Conservation (phyloP, 306 rosid species). For the Amphicarpaea edgeworthii region DNA sequence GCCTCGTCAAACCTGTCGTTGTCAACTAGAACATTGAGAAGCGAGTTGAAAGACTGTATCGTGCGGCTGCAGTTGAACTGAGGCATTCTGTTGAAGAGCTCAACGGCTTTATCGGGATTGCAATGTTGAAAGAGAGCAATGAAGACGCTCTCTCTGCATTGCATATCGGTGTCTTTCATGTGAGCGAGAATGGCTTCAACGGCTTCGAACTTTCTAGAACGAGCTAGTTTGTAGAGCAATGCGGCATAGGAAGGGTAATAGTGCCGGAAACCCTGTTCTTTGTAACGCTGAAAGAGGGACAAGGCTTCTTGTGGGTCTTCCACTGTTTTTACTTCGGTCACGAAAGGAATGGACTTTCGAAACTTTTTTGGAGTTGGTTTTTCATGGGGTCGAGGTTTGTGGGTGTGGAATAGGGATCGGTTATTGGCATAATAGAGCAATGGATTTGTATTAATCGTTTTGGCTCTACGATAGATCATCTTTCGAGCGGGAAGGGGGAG, state of each 20-base stretch:
- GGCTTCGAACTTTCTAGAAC: conserved; percentile 65
- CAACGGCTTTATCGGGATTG: conserved; percentile 64
- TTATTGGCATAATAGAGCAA: conserved; percentile 35
- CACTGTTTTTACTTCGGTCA: conserved; percentile 60
- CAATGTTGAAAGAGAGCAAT: conserved; percentile 79
- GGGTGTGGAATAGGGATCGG: background rate
- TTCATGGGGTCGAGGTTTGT: background rate
- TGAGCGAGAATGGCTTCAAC: conserved; percentile 65
- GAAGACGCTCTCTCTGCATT: conserved; percentile 70
- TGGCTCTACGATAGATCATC: conserved; percentile 51
- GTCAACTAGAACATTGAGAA: conserved; percentile 72
- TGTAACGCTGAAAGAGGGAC: conserved; percentile 66
- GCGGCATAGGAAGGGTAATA: conserved; percentile 89
- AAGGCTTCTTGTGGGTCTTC: conserved; percentile 71
- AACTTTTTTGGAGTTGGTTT: conserved; percentile 40
- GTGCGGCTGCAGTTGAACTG: conserved; percentile 71
- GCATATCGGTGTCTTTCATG: conserved; percentile 56
- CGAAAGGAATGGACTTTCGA: conserved; percentile 65
- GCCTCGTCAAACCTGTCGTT: conserved; percentile 56
- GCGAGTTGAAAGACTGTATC: conserved; percentile 68
- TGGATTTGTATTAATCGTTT: conserved; percentile 35
- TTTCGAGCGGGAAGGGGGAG: conserved; percentile 12
- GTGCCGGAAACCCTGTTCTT: conserved; percentile 67
- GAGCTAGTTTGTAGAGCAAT: conserved; percentile 83
- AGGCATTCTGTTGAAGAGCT: conserved; percentile 68